phyloP scores from a whole-genome alignment of 805 yeast genomes.

The Ogataea siamensis region DNA sequence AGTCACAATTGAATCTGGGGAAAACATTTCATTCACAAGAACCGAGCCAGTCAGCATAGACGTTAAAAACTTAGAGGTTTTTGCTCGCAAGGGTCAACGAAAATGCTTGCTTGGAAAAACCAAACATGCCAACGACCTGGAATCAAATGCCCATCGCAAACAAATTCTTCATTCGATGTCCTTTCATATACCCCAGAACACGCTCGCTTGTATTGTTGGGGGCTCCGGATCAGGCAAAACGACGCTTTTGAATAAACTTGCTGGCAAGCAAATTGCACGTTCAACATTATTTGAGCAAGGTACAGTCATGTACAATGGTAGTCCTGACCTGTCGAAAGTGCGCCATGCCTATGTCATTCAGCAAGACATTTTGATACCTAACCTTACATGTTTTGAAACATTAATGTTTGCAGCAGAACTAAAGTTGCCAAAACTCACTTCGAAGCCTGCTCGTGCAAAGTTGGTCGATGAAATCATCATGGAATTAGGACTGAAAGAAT shows the following conservation, averaged over 20 bases:
- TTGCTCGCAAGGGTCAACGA: slow-evolving; percentile 2
- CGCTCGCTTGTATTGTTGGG: slow-evolving; percentile 78
- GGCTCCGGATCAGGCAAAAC: slow-evolving; percentile 90
- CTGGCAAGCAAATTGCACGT: slow-evolving; percentile 42
- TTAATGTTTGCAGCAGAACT: slow-evolving; percentile 68
- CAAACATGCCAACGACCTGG: no score
- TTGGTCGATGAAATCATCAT: slow-evolving; percentile 60
- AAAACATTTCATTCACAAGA: slow-evolving; percentile 25
- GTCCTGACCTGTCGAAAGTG: slow-evolving; percentile 27
- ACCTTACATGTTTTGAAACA: slow-evolving; percentile 71
- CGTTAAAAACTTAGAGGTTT: slow-evolving; percentile 27
- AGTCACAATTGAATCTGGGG: neutral
- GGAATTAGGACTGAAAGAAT: slow-evolving; percentile 64
- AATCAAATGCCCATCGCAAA: no score
- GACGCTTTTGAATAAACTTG: slow-evolving; percentile 65
- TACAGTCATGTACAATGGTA: slow-evolving; percentile 41
- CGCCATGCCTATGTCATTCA: slow-evolving; percentile 69
- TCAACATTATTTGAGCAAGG: slow-evolving; percentile 39
- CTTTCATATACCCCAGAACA: slow-evolving; percentile 56
- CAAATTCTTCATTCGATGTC: slow-evolving; percentile 50
- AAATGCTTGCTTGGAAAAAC: slow-evolving; percentile 16
- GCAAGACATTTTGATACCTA: slow-evolving; percentile 69
- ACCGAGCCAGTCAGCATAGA: slow-evolving; percentile 22
- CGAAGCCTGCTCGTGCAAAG: slow-evolving; percentile 40
- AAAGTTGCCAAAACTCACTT: slow-evolving; percentile 50